These are phyloP conservation scores for Vinca minor DNA, from an alignment of 257 asterid genomes.

Conservation along the genomic window DNA sequence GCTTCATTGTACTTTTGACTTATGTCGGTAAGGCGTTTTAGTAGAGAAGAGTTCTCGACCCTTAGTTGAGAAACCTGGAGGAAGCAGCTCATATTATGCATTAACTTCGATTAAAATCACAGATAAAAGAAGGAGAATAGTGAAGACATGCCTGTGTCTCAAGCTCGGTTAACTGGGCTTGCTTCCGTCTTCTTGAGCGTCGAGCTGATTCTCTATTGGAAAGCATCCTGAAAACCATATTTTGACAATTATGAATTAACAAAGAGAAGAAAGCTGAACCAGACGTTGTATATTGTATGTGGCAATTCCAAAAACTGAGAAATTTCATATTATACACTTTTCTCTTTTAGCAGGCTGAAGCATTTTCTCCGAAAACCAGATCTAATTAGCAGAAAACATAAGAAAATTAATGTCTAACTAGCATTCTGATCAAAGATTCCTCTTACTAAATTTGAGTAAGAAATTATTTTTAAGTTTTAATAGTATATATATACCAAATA, in stretches of 20 bases:
- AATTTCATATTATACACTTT: background rate
- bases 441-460: too few species aligned
- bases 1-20: constrained; percentile 83
- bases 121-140: background rate
- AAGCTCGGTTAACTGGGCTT: constrained; percentile 85
- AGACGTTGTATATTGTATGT: too few species aligned
- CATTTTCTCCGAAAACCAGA: background rate
- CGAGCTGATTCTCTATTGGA: constrained; percentile 99
- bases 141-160: constrained; percentile 64
- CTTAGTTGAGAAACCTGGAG: constrained; percentile 65
- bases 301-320: too few species aligned
- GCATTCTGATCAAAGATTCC: too few species aligned
- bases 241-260: background rate
- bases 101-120: background rate
- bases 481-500: too few species aligned
- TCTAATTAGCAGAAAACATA: background rate
- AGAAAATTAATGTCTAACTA: background rate
- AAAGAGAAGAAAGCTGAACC: background rate
- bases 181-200: constrained; percentile 98
- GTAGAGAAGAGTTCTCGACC: constrained; percentile 70
- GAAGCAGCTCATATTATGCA: constrained; percentile 15
- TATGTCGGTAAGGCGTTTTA: constrained; percentile 69
- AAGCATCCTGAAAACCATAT: constrained; percentile 74
- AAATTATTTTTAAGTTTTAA: too few species aligned
- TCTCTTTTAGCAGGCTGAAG: background rate